Evolutionary conservation across 768 basidiomycete genomes (phyloP).

Genomic region (Cyclocybe aegerita): DNA sequence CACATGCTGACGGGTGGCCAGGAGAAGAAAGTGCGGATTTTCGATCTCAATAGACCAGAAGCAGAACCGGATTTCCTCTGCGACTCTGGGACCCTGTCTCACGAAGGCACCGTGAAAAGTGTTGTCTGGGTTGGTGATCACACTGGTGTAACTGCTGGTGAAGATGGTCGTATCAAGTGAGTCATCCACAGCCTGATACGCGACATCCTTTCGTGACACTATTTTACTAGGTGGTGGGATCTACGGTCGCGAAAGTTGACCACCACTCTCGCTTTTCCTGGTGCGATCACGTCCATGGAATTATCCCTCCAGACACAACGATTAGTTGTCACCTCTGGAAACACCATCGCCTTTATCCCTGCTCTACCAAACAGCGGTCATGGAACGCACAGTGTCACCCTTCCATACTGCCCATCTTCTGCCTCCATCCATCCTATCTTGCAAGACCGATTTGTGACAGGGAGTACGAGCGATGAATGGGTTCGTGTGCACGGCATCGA

Average conservation of each 20-base stretch:
- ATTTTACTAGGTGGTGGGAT: slow-evolving; percentile 88
- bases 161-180: slow-evolving; percentile 90
- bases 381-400: slow-evolving; percentile 71
- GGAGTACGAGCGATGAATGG: slow-evolving; percentile 91
- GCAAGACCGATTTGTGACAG: slow-evolving; percentile 91
- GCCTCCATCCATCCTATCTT: slow-evolving; percentile 91
- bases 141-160: slow-evolving; percentile 86
- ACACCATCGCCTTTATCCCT: slow-evolving; percentile 89
- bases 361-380: slow-evolving; percentile 58
- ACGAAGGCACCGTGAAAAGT: slow-evolving; percentile 89
- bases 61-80: slow-evolving; percentile 82
- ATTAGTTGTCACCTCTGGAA: slow-evolving; percentile 88
- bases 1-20: slow-evolving; percentile 90
- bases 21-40: slow-evolving; percentile 96
- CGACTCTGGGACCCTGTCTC: slow-evolving; percentile 61
- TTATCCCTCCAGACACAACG: slow-evolving; percentile 78
- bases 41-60: slow-evolving; percentile 84
- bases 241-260: slow-evolving; percentile 73
- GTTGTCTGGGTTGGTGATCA: slow-evolving; percentile 92
- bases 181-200: slow-evolving; percentile 15
- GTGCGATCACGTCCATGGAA: slow-evolving; percentile 93
- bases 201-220: background rate
- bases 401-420: slow-evolving; percentile 88
- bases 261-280: slow-evolving; percentile 68
- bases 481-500: slow-evolving; percentile 90